Base-by-base conservation (phyloP, 140 eudicot genomes). In the Oenanthe javanica region DNA sequence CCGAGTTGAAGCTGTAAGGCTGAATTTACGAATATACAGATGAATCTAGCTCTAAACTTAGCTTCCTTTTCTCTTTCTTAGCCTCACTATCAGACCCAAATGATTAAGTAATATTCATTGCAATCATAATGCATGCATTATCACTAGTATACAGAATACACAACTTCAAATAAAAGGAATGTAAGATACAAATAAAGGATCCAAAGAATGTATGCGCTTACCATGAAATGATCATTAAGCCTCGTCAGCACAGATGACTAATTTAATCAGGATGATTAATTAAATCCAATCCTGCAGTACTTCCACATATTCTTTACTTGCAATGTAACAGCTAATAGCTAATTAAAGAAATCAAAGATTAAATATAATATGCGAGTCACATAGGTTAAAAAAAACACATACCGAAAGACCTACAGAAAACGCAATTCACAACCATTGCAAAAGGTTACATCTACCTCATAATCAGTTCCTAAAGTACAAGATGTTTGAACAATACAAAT, bases 401-500 rank as follows among this genome's bases (percentile, higher is more conserved):
- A 63, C 23, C 36, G 36, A 31, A 31, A 31, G 36, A 31, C 36
- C 36, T 31, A 31, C 36, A 76, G 49, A 79, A 27, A 67, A 59
- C 49, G 61, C 40, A 42, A 43, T 77, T 66, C 81, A 82, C 81
- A 77, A 23, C 38, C 43, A 49, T 61, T 31, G 66, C n/a, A 59
- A 49, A 51, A 40, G 40, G 71, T 48, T 63, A 64, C 76, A 19
- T 16, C 46, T n/a, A 80, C n/a, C 76, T 45, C 64, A n/a, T 25
- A 63, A 63, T 57, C 46, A 57, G 55, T 78, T 72, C 64, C 84
- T 74, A 52, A 9, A 69, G 54, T 40, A 46, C 36, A 75, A 27
- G 79, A 75, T 23, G 19, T 46, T 75, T 49, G 23, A 82, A 75
- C 54, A 83, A 52, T 71, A 36, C 54, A 11, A 81, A 78, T 86